phyloP scores from a whole-genome alignment of 1,284 basidiomycete species.

The Sphaerobolus stellatus region DNA sequence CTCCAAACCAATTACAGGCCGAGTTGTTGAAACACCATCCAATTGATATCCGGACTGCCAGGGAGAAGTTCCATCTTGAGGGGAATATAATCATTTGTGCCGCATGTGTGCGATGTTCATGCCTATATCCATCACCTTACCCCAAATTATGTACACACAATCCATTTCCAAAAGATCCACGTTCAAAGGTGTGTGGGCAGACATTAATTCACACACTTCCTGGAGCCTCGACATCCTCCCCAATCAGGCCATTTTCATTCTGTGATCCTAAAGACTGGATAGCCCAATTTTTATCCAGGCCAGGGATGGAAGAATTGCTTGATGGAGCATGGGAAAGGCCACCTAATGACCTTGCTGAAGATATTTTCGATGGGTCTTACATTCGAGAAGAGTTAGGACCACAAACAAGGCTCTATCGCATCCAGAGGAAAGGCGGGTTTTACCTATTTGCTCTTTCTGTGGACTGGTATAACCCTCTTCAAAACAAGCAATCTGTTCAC shows the following conservation, averaged over 20 bases:
- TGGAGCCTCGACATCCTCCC: slow-evolving; percentile 1
- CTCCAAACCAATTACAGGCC: background rate
- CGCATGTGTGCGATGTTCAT: background rate
- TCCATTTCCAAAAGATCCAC: background rate
- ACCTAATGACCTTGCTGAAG: slow-evolving; percentile 13
- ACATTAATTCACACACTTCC: background rate
- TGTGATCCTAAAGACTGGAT: slow-evolving; percentile 35
- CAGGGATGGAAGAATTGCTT: slow-evolving; percentile 24
- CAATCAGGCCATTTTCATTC: slow-evolving; percentile 20
- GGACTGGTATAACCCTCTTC: slow-evolving; percentile 41
- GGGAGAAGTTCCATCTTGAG: background rate
- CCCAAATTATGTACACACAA: background rate
- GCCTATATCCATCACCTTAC: background rate
- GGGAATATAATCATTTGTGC: background rate
- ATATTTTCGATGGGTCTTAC: slow-evolving; percentile 32
- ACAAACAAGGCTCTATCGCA: slow-evolving; percentile 24
- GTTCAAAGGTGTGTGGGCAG: background rate
- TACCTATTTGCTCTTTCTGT: slow-evolving; percentile 31
- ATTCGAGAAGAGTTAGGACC: slow-evolving; percentile 28
- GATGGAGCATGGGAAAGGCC: slow-evolving; percentile 5
- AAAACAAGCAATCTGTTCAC: slow-evolving; percentile 30
- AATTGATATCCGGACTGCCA: background rate
- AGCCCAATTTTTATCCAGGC: slow-evolving; percentile 23
- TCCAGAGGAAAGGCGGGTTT: slow-evolving; percentile 16
- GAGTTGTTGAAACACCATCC: background rate